These are phyloP conservation scores for Kuraishia floccosa DNA, from an alignment of 805 yeast genomes.

Conservation along the genomic window DNA sequence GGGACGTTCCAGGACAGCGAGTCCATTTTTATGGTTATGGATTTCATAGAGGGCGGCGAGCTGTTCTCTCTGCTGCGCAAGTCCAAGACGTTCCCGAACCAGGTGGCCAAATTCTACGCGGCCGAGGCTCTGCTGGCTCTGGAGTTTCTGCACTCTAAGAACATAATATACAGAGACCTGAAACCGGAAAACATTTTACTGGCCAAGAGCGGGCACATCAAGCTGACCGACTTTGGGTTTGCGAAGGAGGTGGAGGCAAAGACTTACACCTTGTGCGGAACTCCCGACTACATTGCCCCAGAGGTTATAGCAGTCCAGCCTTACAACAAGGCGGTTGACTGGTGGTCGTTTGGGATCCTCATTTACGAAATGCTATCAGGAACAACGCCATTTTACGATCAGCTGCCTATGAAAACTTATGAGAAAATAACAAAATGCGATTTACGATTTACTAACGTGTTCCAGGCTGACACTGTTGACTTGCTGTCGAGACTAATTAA, in stretches of 20 bases:
- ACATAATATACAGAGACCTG: constrained; percentile 48
- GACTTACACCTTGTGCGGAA: constrained; percentile 53
- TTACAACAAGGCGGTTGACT: constrained; percentile 50
- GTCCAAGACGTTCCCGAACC: constrained; percentile 49
- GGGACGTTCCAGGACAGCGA: constrained; percentile 53
- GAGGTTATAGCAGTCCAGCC: constrained; percentile 57
- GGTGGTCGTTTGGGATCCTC: constrained; percentile 56
- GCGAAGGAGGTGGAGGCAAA: constrained; percentile 51
- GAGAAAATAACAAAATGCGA: constrained; percentile 46
- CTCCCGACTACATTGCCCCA: constrained; percentile 57
- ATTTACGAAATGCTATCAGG: constrained; percentile 55
- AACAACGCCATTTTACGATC: constrained; percentile 51
- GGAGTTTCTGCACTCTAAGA: constrained; percentile 47
- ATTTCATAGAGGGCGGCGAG: constrained; percentile 56
- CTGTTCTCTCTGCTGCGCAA: constrained; percentile 43
- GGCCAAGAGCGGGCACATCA: constrained; percentile 50
- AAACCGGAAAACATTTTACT: constrained; percentile 51
- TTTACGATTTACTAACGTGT: constrained; percentile 38
- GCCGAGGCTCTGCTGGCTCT: constrained; percentile 50
- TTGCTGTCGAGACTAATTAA: constrained; percentile 38
- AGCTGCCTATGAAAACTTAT: constrained; percentile 53
- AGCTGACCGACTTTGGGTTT: constrained; percentile 51
- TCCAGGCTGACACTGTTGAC: constrained; percentile 43
- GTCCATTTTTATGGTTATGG: constrained; percentile 53
- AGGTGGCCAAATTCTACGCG: constrained; percentile 53